Evolutionary conservation across 1,284 basidiomycete species (phyloP).

Genomic region (Microbotryomycetes sp.): DNA sequence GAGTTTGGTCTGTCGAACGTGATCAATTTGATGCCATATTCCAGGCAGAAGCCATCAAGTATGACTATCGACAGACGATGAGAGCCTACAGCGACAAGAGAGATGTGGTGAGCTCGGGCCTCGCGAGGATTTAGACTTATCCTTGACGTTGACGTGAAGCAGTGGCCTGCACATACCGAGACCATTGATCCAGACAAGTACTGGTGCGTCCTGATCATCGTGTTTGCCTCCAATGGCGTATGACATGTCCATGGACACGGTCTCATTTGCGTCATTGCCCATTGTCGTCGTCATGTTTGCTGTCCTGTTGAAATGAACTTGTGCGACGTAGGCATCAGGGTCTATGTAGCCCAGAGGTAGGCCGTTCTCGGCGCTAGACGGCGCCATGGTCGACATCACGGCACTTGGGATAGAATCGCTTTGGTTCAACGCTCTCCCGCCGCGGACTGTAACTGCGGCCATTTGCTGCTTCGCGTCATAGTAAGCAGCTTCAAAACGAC

Average conservation of each 20-base stretch:
- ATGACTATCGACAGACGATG: neutral
- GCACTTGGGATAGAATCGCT: too few relatives aligned
- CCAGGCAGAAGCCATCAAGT: constrained; percentile 7
- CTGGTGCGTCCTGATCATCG: neutral
- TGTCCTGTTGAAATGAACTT: neutral
- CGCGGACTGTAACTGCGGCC: too few relatives aligned
- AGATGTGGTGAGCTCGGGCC: too few relatives aligned
- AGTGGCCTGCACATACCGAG: constrained; percentile 18
- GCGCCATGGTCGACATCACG: too few relatives aligned
- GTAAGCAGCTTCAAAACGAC: too few relatives aligned
- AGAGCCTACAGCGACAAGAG: too few relatives aligned
- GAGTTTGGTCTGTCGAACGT: constrained; percentile 16
- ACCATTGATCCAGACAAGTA: constrained; percentile 22
- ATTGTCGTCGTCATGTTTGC: neutral
- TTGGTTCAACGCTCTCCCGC: too few relatives aligned
- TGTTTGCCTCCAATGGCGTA: neutral
- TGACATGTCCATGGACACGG: too few relatives aligned
- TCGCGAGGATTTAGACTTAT: neutral
- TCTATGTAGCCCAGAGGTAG: neutral
- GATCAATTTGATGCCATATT: constrained; percentile 6
- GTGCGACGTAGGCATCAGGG: neutral
- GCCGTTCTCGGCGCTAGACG: too few relatives aligned
- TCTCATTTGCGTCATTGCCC: neutral
- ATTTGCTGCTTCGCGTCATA: too few relatives aligned
- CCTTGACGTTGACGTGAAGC: neutral